phyloP scores from a whole-genome alignment of 495 filamentous ascomycete species.

The Halenospora varia region DNA sequence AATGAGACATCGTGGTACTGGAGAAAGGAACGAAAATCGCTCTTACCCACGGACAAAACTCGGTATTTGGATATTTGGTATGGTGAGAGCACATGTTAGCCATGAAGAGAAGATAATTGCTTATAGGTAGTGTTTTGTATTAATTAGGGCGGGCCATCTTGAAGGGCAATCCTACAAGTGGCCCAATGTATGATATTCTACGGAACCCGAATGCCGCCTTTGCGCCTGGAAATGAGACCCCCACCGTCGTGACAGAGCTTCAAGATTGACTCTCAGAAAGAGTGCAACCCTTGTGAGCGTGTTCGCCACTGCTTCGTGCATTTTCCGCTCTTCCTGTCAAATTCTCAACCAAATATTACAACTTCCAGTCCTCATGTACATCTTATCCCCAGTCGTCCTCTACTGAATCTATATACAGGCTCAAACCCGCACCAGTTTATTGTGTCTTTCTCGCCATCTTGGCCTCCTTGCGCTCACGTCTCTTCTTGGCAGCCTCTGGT shows the following conservation, averaged over 20 bases:
- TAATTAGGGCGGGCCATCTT: slow-evolving; percentile 9
- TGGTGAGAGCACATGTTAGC: too few species aligned
- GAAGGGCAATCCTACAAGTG: not conserved
- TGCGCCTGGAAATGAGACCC: slow-evolving; percentile 13
- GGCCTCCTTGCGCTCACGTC: slow-evolving; percentile 72
- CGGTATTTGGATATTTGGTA: too few species aligned
- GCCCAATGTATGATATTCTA: slow-evolving; percentile 6
- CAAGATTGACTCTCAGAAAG: not conserved
- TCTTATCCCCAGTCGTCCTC: not conserved
- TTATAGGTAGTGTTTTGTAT: slow-evolving; percentile 10
- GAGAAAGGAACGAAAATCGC: too few species aligned
- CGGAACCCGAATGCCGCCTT: not conserved
- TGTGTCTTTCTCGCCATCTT: slow-evolving; percentile 39
- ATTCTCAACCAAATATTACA: not conserved
- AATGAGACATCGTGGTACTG: too few species aligned
- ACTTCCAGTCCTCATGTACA: not conserved
- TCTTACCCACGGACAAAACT: too few species aligned
- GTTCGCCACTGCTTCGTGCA: not conserved
- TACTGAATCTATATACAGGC: slow-evolving; percentile 9
- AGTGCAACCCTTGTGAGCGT: not conserved
- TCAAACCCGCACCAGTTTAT: slow-evolving; percentile 8
- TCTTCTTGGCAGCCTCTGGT: slow-evolving; percentile 77
- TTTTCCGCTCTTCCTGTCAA: not conserved
- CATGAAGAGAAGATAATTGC: too few species aligned
- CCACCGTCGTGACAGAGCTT: not conserved